Conservation (phyloP, 1,284 basidiomycete genomes). For the Pseudozyma pruni region DNA sequence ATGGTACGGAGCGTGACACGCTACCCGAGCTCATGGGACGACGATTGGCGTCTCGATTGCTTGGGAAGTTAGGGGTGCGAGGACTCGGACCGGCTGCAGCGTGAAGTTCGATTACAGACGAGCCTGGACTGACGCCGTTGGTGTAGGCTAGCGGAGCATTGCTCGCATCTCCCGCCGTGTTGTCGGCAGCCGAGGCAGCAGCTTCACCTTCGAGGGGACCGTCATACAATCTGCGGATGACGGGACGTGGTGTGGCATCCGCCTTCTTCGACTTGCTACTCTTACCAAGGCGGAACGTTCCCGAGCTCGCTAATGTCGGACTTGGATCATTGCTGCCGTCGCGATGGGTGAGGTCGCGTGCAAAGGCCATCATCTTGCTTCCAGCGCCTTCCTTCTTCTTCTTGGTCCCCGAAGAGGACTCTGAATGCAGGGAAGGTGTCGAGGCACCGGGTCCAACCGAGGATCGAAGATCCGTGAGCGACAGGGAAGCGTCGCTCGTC, state of each 20-base stretch:
- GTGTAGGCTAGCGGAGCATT: too few relatives aligned
- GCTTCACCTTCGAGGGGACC: conserved; percentile 27
- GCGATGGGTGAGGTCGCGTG: conserved; percentile 26
- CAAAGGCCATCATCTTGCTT: conserved; percentile 43
- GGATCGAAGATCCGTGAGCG: conserved; percentile 14
- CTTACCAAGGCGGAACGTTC: conserved; percentile 24
- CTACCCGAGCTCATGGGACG: conserved; percentile 11
- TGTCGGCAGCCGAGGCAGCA: conserved; percentile 8
- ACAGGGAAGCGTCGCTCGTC: conserved; percentile 25
- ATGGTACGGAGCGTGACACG: conserved; percentile 21
- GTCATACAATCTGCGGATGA: conserved; percentile 45
- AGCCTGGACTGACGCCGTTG: conserved; percentile 27
- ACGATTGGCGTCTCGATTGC: neutral
- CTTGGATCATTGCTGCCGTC: conserved; percentile 16
- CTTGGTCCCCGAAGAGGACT: conserved; percentile 21
- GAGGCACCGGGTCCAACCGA: conserved; percentile 11
- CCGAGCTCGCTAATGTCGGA: conserved; percentile 15
- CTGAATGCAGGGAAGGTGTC: conserved; percentile 33
- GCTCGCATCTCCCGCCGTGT: neutral
- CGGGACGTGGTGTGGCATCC: conserved; percentile 16
- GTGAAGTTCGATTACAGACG: conserved; percentile 20
- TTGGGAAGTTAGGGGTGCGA: conserved; percentile 8
- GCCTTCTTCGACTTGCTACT: conserved; percentile 30
- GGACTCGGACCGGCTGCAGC: neutral
- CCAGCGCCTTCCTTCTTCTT: conserved; percentile 36